A percentile compares a stretch with the other conserved stretches of the same genome.
Evolutionary conservation across 2,329 filamentous ascomycete species (phyloP).

Genomic region (Emericellopsis atlantica): DNA sequence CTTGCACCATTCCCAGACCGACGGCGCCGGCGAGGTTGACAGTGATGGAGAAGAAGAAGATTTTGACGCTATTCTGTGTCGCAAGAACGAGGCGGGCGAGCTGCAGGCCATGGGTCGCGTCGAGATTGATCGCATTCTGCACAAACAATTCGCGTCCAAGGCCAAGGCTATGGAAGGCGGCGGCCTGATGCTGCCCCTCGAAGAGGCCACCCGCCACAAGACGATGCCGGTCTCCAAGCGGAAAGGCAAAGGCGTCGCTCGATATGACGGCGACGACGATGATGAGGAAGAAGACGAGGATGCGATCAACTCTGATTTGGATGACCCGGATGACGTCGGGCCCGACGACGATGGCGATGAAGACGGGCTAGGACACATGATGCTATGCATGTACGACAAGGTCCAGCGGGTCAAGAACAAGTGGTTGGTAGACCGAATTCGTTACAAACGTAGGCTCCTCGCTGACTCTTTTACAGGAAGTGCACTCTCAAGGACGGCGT

Average conservation of each 20-base stretch:
- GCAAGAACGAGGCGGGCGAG: conserved; percentile 39
- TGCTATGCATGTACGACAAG: conserved; percentile 99
- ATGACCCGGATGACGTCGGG: conserved; percentile 79
- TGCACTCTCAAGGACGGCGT: conserved; percentile 96
- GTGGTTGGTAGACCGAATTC: conserved; percentile 42
- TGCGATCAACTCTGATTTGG: conserved; percentile 95
- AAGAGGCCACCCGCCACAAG: conserved; percentile 28
- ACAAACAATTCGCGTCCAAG: conserved; percentile 51
- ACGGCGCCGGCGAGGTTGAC: conserved; percentile 49
- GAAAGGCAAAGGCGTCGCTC: conserved; percentile 20
- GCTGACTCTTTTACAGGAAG: conserved; percentile 51
- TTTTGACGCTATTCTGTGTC: conserved; percentile 46
- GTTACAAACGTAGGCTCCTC: not conserved
- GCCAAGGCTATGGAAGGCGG: conserved; percentile 62
- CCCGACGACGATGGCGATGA: conserved; percentile 82
- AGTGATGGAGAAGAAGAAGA: conserved; percentile 38
- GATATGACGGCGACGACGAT: conserved; percentile 52
- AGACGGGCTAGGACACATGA: conserved; percentile 73
- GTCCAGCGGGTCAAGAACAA: conserved; percentile 99
- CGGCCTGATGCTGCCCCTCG: conserved; percentile 62
- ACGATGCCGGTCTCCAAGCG: conserved; percentile 10
- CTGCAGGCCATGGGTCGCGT: conserved; percentile 42
- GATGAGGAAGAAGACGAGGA: conserved; percentile 69
- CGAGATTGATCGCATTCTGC: conserved; percentile 58
- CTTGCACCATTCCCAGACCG: conserved; percentile 46